phyloP scores from a whole-genome alignment of 129 eudicot species.

The Escallonia herrerae region DNA sequence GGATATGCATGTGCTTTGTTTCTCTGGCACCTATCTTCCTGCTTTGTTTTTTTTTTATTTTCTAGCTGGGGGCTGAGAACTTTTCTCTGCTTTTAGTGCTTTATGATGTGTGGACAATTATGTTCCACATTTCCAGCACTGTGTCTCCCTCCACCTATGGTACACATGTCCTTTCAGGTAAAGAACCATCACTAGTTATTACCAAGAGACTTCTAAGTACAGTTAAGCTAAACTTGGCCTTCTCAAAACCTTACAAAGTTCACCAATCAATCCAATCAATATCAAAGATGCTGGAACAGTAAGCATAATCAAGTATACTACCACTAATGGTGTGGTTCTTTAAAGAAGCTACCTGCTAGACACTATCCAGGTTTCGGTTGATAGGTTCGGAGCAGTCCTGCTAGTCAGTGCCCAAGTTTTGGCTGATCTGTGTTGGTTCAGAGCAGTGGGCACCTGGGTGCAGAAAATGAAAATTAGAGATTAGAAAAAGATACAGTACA shows the following conservation, averaged over 20 bases:
- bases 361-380: background rate
- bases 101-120: background rate
- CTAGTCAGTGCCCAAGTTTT: too few species aligned
- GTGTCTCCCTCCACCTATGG: background rate
- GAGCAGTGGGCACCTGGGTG: too few species aligned
- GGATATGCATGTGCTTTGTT: constrained; percentile 19
- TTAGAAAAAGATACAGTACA: too few species aligned
- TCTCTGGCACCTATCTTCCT: constrained; percentile 16
- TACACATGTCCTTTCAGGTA: background rate
- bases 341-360: background rate
- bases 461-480: too few species aligned
- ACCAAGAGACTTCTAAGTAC: too few species aligned
- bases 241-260: too few species aligned
- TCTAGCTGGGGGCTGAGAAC: background rate
- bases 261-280: too few species aligned
- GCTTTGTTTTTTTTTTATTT: constrained; percentile 4
- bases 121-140: constrained; percentile 1
- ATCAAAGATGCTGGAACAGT: too few species aligned
- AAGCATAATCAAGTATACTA: too few species aligned
- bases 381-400: background rate
- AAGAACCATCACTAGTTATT: too few species aligned
- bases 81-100: constrained; percentile 1
- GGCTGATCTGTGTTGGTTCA: too few species aligned
- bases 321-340: background rate
- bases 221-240: background rate